Percentiles rank a stretch among this genome's conserved stretches.
phyloP scores from a whole-genome alignment of 2,329 filamentous ascomycete species.

The Aspergillus japonicus region DNA sequence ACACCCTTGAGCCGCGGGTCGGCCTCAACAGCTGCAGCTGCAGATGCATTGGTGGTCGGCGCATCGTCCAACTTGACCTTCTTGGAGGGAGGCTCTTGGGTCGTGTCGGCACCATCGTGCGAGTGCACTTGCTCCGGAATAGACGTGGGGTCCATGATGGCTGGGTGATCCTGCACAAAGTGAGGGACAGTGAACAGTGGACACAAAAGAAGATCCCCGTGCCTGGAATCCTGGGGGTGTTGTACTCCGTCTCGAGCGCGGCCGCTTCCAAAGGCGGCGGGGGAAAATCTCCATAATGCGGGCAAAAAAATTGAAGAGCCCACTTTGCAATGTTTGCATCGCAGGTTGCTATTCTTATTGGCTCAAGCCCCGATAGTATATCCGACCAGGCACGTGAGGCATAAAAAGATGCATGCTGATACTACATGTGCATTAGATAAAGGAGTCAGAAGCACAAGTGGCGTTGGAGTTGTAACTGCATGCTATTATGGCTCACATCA shows the following conservation, averaged over 20 bases:
- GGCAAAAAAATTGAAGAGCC: background rate
- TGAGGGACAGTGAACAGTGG: background rate
- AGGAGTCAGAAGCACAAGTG: too few relatives aligned
- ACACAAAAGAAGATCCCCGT: background rate
- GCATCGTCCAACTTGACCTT: conserved; percentile 56
- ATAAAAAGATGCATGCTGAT: too few relatives aligned
- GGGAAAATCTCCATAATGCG: background rate
- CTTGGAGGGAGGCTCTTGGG: conserved; percentile 55
- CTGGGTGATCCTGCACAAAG: background rate
- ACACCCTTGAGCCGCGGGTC: conserved; percentile 54
- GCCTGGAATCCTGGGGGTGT: background rate
- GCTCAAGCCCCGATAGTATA: background rate
- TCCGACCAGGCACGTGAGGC: background rate
- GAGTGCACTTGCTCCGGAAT: conserved; percentile 9
- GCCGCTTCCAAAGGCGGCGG: background rate
- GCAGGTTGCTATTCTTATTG: background rate
- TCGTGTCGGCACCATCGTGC: conserved; percentile 25
- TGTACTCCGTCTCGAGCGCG: background rate
- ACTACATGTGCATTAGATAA: too few relatives aligned
- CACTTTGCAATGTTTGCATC: background rate
- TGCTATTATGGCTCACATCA: too few relatives aligned
- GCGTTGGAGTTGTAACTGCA: too few relatives aligned
- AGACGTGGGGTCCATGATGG: conserved; percentile 16
- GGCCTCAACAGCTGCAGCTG: conserved; percentile 19
- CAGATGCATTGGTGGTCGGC: conserved; percentile 23